Evolutionary conservation across 2,329 filamentous ascomycete genomes (phyloP).

Genomic region (Helminthosporium solani): DNA sequence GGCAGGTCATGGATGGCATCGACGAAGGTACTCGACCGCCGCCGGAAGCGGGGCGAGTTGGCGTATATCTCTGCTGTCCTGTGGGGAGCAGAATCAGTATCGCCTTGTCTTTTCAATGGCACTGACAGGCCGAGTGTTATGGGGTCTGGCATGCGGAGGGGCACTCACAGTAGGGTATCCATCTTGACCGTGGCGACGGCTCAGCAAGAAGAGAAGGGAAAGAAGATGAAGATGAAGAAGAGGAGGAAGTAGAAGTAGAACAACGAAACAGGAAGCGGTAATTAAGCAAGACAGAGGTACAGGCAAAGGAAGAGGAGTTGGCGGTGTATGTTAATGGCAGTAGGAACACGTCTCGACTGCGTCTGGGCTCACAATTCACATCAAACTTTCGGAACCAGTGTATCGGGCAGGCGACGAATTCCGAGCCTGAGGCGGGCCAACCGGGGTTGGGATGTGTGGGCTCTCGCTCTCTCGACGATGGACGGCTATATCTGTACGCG

Average conservation of each 20-base stretch:
- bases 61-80: constrained; percentile 91
- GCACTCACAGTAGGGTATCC: constrained; percentile 64
- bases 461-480: no score
- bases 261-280: no score
- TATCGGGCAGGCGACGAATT: constrained; percentile 6
- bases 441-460: no score
- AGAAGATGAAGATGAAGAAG: constrained; percentile 5
- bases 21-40: constrained; percentile 93
- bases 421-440: constrained; percentile 1
- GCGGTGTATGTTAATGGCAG: constrained; percentile 3
- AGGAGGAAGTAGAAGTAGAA: constrained; percentile 6
- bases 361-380: constrained; percentile 12
- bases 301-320: constrained; percentile 1
- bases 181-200: constrained; percentile 40
- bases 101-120: no score
- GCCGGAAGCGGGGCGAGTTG: constrained; percentile 84
- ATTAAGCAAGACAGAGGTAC: constrained; percentile 3
- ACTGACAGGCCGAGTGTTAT: no score
- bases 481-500: no score
- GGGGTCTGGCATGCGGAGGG: constrained; percentile 16
- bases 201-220: constrained; percentile 8
- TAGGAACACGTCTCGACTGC: neutral
- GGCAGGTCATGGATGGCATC: constrained; percentile 95
- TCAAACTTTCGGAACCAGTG: constrained; percentile 12
- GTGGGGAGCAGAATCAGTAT: constrained; percentile 1